Evolutionary conservation across 1,139 yeast species (phyloP).

Genomic region (Blastobotrys malaysiensis): DNA sequence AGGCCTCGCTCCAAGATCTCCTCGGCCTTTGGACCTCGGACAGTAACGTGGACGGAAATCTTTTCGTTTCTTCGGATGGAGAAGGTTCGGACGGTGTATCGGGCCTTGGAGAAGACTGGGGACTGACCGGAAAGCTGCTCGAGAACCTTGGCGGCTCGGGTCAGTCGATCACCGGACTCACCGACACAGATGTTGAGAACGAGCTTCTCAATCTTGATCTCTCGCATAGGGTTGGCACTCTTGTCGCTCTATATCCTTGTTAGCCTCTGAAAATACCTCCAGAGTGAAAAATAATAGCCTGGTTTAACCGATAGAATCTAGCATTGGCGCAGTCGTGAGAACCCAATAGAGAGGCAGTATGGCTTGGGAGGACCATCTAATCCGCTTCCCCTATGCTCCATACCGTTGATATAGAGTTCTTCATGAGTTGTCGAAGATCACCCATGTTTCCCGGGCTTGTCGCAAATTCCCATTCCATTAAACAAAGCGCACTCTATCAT

Average conservation of each 20-base stretch:
- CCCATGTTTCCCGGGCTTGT: no score
- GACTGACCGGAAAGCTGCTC: conserved; percentile 99
- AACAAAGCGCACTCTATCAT: conserved; percentile 1
- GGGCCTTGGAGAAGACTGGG: conserved; percentile 99
- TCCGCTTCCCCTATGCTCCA: no score
- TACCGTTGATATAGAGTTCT: no score
- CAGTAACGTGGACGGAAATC: conserved; percentile 98
- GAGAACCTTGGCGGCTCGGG: conserved; percentile 99
- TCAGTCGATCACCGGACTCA: conserved; percentile 99
- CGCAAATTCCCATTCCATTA: neutral
- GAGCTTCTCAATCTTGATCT: conserved; percentile 97
- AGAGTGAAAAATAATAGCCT: no score
- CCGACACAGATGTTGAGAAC: conserved; percentile 99
- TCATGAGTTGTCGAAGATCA: no score
- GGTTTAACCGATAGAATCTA: no score
- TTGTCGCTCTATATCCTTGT: conserved; percentile 28
- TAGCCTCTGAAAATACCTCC: no score
- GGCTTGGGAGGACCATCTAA: no score
- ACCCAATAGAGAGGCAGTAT: no score
- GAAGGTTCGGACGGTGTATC: conserved; percentile 99
- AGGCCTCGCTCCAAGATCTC: conserved; percentile 99
- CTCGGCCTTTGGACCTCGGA: conserved; percentile 99
- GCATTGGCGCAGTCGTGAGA: no score
- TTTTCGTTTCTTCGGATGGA: conserved; percentile 99
- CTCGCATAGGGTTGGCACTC: conserved; percentile 84